A percentile compares a stretch with the other conserved stretches of the same genome.
These are phyloP conservation scores for Talaromyces pinophilus DNA, from an alignment of 2,329 filamentous ascomycete species.

Conservation along the genomic window DNA sequence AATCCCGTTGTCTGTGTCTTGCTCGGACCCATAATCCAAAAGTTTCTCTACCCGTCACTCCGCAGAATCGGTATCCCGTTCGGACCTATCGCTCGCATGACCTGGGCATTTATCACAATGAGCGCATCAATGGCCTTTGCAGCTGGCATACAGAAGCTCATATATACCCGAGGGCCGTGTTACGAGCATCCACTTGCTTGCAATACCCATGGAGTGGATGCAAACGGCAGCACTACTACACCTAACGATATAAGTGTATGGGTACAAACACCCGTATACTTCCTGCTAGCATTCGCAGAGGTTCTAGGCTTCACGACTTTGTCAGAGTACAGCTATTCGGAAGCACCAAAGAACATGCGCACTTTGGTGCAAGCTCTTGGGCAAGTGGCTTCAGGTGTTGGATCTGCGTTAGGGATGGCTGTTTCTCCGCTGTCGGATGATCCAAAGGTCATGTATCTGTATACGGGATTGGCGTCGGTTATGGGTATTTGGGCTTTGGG, in stretches of 20 bases:
- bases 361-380: constrained; percentile 5
- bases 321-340: constrained; percentile 48
- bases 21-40: constrained; percentile 54
- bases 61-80: constrained; percentile 56
- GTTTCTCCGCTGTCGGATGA: constrained; percentile 2
- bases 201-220: too few relatives aligned
- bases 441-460: neutral
- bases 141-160: neutral
- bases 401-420: constrained; percentile 1
- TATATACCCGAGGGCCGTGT: neutral
- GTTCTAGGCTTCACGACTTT: constrained; percentile 47
- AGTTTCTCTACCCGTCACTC: constrained; percentile 60
- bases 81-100: constrained; percentile 58
- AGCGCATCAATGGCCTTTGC: neutral
- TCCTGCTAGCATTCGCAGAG: constrained; percentile 45
- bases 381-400: neutral
- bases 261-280: constrained; percentile 43
- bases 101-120: constrained; percentile 27
- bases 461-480: neutral
- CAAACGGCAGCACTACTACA: too few relatives aligned
- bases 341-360: constrained; percentile 46
- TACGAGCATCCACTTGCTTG: neutral
- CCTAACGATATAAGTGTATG: neutral
- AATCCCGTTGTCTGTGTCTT: constrained; percentile 63
- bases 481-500: neutral